Base-by-base conservation (phyloP, 2,329 filamentous ascomycete species). In the Thielaviopsis populi region DNA sequence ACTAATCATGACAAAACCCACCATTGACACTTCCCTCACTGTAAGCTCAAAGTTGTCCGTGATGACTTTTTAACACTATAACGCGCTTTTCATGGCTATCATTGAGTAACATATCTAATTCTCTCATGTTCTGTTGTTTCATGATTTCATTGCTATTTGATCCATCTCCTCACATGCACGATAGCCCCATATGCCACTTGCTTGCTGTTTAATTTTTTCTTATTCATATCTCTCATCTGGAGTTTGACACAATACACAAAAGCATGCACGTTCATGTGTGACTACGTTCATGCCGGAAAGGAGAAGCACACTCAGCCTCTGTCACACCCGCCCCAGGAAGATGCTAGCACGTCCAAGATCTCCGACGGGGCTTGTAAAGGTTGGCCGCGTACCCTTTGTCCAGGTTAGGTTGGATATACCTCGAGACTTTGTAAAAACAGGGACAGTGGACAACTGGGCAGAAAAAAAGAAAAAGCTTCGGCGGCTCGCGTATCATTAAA, bases 401-500 rank as follows among this genome's bases (percentile, higher is more conserved):
- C 11, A 37, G 5, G n/a, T 11, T 19, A 37, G 5, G n/a, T 11
- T 56, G 15, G 10, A 50, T 56, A n/a, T 33, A 19, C 17, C 27
- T 22, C 53, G 30, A 33, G 22, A 37, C 15, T 37, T 56, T 37
- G 15, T 13, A 22, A 40, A 40, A 62, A 27, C 60, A 62, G 33
- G 30, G 15, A 53, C 30, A 24, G 43, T 27, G 41, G 15, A 53
- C 54, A 59, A 61, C 15, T 56, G 27, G 53, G 30, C 41, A 58
- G 33, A 43, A 56, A 42, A 48, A 56, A 24, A 53, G 53, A 53
- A 61, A 43, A 30, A 40, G 58, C 54, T 46, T 62, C 30, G 41
- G 41, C 40, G 42, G 59, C 15, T 61, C 27, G 59, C 19, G 59
- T 56, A 65, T 63, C 60, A 63, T 63, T 63, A 66, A 65, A 63